Conservation (phyloP, 306 rosid species). For the Prunus dulcis region DNA sequence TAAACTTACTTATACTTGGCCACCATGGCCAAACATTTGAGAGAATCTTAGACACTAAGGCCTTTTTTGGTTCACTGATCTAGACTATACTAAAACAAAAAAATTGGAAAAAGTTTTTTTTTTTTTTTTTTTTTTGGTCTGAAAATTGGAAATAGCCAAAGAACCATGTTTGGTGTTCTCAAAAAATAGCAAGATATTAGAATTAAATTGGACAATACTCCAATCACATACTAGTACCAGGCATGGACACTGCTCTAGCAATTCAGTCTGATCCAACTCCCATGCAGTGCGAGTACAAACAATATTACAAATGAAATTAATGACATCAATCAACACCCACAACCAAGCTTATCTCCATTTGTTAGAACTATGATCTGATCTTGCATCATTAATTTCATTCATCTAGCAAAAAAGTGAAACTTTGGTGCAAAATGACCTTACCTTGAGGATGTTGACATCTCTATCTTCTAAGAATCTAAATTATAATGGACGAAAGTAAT, state of each 20-base stretch:
- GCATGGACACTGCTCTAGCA: neutral
- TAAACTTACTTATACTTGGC: neutral
- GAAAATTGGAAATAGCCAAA: no score
- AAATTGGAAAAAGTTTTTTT: no score
- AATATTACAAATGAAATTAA: no score
- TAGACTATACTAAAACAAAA: neutral
- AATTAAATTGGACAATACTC: neutral
- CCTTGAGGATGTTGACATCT: neutral
- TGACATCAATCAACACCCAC: neutral
- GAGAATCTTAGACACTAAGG: neutral
- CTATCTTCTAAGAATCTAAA: no score
- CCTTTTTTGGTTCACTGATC: neutral
- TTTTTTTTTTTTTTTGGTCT: no score
- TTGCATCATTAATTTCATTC: no score
- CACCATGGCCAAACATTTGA: neutral
- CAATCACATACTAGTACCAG: neutral
- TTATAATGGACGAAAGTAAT: neutral
- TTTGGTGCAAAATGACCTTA: neutral
- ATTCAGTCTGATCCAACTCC: neutral
- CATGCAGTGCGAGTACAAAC: neutral
- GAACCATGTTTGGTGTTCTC: no score
- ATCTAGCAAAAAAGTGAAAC: neutral
- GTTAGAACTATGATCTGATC: no score
- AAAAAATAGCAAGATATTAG: no score
- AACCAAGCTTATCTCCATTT: neutral